Percentiles rank a stretch among this genome's conserved stretches.
These are phyloP conservation scores for Fusarium nematophilum DNA, from an alignment of 2,329 filamentous ascomycete genomes.

Conservation along the genomic window DNA sequence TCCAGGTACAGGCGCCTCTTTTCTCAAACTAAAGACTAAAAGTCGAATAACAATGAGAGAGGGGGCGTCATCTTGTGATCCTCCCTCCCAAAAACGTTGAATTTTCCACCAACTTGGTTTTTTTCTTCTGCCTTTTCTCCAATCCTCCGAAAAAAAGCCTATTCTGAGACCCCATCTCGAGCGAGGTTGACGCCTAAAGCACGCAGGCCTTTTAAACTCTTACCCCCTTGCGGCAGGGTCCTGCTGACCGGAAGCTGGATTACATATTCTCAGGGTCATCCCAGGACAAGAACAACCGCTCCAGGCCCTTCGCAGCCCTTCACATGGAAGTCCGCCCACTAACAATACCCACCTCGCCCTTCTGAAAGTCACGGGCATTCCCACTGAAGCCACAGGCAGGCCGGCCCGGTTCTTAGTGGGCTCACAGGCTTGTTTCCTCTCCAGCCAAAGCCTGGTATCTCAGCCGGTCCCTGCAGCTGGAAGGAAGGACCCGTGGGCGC, in stretches of 20 bases:
- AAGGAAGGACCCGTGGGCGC: conserved; percentile 27
- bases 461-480: conserved; percentile 44
- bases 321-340: conserved; percentile 42
- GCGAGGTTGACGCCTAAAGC: conserved; percentile 5
- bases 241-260: conserved; percentile 9
- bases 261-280: conserved; percentile 2
- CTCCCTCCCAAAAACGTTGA: conserved; percentile 7
- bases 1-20: conserved; percentile 28
- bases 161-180: conserved; percentile 11
- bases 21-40: no score
- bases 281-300: conserved; percentile 22
- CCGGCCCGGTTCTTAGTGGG: conserved; percentile 41
- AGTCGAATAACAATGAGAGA: not conserved
- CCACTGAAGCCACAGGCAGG: conserved; percentile 34
- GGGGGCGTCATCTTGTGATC: conserved; percentile 29
- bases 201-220: conserved; percentile 9
- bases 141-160: no score
- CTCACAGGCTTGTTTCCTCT: not conserved
- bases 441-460: conserved; percentile 2
- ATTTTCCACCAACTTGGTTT: conserved; percentile 1
- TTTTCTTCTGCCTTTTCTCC: no score
- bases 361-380: conserved; percentile 23
- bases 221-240: not conserved
- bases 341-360: conserved; percentile 6
- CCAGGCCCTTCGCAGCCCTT: conserved; percentile 36